Evolutionary conservation across 306 rosid genomes (phyloP).

Genomic region (Urtica urens): DNA sequence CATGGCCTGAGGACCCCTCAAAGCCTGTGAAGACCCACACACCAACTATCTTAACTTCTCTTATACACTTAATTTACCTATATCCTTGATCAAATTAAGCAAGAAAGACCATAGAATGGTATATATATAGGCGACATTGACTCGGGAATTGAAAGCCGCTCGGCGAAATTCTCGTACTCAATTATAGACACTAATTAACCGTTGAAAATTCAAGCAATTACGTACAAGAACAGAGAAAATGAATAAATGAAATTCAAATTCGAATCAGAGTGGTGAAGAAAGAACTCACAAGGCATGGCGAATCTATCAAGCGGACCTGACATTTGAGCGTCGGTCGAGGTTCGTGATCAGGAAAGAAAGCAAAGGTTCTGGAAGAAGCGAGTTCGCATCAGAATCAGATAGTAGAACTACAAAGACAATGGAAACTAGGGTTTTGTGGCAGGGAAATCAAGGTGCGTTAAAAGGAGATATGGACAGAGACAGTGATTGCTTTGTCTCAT

Average conservation of each 20-base stretch:
- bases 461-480: neutral
- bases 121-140: no score
- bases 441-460: neutral
- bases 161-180: neutral
- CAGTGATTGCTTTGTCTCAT: no score
- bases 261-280: neutral
- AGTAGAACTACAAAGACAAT: neutral
- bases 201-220: neutral
- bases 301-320: slow-evolving; percentile 79
- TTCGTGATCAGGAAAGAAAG: slow-evolving; percentile 3
- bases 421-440: neutral
- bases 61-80: neutral
- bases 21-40: slow-evolving; percentile 38
- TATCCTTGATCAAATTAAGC: neutral
- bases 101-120: neutral
- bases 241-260: neutral
- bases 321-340: slow-evolving; percentile 45
- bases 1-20: slow-evolving; percentile 58
- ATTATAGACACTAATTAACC: neutral
- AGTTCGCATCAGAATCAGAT: neutral
- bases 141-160: neutral
- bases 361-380: slow-evolving; percentile 8
- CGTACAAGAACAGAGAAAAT: neutral
- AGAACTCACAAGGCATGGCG: slow-evolving; percentile 73
- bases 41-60: no score